Percentiles rank a stretch among this genome's conserved stretches.
These are phyloP conservation scores for Talaromyces thailandensis DNA, from an alignment of 495 filamentous ascomycete genomes.

Conservation along the genomic window DNA sequence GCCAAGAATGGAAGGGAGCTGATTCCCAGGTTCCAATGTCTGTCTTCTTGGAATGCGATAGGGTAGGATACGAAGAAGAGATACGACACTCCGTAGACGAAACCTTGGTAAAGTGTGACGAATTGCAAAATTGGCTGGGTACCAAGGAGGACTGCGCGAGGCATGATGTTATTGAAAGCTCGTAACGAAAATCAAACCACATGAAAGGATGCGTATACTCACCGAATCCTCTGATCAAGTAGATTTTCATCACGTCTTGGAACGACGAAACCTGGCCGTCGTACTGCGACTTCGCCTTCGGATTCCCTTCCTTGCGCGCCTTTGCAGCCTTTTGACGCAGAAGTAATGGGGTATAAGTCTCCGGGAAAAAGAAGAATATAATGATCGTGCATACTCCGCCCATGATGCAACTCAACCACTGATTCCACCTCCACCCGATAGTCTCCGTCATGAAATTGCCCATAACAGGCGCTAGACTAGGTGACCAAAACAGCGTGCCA, in stretches of 20 bases:
- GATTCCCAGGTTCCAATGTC: slow-evolving; percentile 24
- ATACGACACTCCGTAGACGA: slow-evolving; percentile 56
- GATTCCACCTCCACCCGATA: slow-evolving; percentile 54
- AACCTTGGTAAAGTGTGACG: slow-evolving; percentile 55
- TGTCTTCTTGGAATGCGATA: slow-evolving; percentile 48
- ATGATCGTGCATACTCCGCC: slow-evolving; percentile 35
- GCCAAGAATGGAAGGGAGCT: slow-evolving; percentile 69
- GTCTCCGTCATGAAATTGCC: neutral
- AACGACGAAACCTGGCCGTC: slow-evolving; percentile 3
- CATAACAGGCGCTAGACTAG: neutral
- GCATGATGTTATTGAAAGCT: neutral
- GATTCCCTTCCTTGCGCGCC: slow-evolving; percentile 49
- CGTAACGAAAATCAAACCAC: slow-evolving; percentile 2
- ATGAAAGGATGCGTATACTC: slow-evolving; percentile 23
- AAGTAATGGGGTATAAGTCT: slow-evolving; percentile 67
- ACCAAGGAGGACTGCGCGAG: neutral
- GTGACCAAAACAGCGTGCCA: slow-evolving; percentile 34
- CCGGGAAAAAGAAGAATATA: slow-evolving; percentile 35
- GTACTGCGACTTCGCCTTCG: slow-evolving; percentile 19
- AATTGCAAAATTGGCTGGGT: slow-evolving; percentile 20
- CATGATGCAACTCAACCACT: slow-evolving; percentile 53
- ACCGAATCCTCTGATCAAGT: slow-evolving; percentile 33
- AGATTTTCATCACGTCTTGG: slow-evolving; percentile 32
- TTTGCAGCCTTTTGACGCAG: slow-evolving; percentile 54
- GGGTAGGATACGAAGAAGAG: slow-evolving; percentile 61